Evolutionary conservation across 352 stramenopile genomes (phyloP).

Genomic region (Phytophthora multivora): DNA sequence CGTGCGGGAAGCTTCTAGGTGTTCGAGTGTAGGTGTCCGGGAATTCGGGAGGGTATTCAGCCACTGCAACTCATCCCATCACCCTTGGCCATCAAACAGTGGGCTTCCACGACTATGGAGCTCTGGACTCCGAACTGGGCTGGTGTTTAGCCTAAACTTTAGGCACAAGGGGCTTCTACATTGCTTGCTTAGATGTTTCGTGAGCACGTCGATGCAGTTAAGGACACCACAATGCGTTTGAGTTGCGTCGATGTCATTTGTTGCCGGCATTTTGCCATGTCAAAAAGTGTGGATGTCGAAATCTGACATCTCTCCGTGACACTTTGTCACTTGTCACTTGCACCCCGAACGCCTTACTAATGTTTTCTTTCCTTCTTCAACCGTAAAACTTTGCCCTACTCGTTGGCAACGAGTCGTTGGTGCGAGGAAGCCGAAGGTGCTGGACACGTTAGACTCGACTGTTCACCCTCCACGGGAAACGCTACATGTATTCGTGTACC

Average conservation of each 20-base stretch:
- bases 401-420: no score
- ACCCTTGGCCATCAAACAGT: slow-evolving; percentile 22
- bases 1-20: slow-evolving; percentile 1
- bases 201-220: neutral
- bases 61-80: slow-evolving; percentile 17
- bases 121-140: neutral
- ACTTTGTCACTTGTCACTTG: slow-evolving; percentile 5
- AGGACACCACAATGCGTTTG: neutral
- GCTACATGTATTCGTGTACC: no score
- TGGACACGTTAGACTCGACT: slow-evolving; percentile 4
- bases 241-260: no score
- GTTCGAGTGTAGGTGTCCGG: neutral
- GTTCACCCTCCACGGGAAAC: no score
- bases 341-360: neutral
- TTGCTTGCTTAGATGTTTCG: no score
- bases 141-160: no score
- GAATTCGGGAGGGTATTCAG: slow-evolving; percentile 1
- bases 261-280: no score
- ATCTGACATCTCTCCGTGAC: slow-evolving; percentile 9
- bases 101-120: neutral
- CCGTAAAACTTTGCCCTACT: no score
- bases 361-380: no score
- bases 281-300: neutral
- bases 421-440: neutral
- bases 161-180: neutral